A percentile compares a stretch with the other conserved stretches of the same genome.
Conservation (phyloP, 148 eudicot species). For the Silene latifolia region DNA sequence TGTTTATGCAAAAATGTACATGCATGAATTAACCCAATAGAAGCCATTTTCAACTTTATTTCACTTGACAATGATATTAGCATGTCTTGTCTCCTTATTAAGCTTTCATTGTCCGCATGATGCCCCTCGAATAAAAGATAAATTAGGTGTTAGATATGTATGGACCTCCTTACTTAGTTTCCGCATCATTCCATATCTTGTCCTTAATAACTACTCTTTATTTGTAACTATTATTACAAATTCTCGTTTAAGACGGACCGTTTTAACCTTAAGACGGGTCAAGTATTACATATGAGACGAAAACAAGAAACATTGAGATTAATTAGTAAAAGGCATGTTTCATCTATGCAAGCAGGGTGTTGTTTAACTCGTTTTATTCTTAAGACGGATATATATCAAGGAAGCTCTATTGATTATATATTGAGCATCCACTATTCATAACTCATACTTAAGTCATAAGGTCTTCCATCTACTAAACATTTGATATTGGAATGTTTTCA, state of each 20-base stretch:
- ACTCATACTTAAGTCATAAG: background rate
- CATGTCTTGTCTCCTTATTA: constrained; percentile 29
- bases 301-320: no score
- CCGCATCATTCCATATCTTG: constrained; percentile 12
- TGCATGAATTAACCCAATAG: constrained; percentile 25
- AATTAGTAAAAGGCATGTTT: no score
- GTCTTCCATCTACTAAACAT: background rate
- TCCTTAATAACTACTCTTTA: background rate
- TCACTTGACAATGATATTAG: constrained; percentile 7
- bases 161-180: constrained; percentile 27
- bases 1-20: background rate
- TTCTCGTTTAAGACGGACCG: no score
- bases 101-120: constrained; percentile 1
- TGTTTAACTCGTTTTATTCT: no score
- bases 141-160: constrained; percentile 3
- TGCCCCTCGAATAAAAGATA: background rate
- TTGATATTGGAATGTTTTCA: no score
- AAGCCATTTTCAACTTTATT: constrained; percentile 24
- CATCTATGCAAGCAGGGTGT: no score
- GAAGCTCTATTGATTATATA: no score
- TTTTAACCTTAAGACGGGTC: no score
- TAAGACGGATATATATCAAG: no score
- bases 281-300: no score
- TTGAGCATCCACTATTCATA: background rate
- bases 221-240: background rate